phyloP scores from a whole-genome alignment of 192 early-diverging fungal genomes.

The Hyaloraphidium curvatum region DNA sequence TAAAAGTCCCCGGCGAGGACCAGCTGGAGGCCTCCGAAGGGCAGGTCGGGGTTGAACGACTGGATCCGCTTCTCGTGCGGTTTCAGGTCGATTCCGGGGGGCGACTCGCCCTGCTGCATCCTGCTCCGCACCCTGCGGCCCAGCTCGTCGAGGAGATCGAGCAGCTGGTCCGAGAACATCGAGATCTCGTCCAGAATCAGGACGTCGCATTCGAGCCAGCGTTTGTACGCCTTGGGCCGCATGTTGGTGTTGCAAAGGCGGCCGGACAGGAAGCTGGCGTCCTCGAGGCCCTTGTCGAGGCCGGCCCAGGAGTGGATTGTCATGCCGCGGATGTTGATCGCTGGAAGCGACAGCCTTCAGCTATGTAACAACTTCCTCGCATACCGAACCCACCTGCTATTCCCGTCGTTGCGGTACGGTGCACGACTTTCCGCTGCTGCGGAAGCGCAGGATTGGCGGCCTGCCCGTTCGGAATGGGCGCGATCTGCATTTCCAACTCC shows the following conservation, averaged over 20 bases:
- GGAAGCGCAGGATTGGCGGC: background rate
- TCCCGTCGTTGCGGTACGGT: background rate
- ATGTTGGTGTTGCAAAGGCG: background rate
- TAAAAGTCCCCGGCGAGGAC: background rate
- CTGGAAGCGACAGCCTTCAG: too few relatives aligned
- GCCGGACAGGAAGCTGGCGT: background rate
- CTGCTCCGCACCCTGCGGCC: background rate
- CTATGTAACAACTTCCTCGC: background rate
- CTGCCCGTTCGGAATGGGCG: background rate
- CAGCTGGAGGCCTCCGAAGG: conserved; percentile 1
- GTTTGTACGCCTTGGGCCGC: too few relatives aligned
- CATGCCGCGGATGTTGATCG: background rate
- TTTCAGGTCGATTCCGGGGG: background rate
- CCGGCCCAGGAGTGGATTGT: background rate
- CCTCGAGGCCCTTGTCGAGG: background rate
- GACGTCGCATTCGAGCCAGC: too few relatives aligned
- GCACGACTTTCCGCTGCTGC: background rate
- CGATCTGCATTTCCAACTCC: background rate
- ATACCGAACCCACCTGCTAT: background rate
- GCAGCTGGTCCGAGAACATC: background rate
- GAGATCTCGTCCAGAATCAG: too few relatives aligned
- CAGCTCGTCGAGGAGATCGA: background rate
- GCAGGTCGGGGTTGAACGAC: too few relatives aligned
- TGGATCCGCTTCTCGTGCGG: too few relatives aligned
- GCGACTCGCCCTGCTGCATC: background rate